phyloP scores from a whole-genome alignment of 23 red algal species.

The Gracilaria gracilis region DNA sequence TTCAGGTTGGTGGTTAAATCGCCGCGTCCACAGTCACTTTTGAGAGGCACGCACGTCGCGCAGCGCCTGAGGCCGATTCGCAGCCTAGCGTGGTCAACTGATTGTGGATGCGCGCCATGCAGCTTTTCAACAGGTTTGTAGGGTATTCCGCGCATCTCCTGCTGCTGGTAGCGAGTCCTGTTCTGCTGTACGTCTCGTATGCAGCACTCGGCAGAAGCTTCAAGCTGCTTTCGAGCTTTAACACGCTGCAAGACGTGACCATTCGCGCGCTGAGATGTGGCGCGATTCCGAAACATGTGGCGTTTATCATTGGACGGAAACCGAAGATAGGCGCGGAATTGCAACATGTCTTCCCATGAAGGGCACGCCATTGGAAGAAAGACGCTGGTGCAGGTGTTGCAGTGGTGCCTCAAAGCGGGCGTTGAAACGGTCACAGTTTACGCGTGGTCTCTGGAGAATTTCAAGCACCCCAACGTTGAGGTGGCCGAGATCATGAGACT shows the following conservation, averaged over 20 bases:
- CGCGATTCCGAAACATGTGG: constrained; percentile 83
- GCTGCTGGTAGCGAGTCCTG: neutral
- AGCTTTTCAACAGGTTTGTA: too few relatives aligned
- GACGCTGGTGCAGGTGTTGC: constrained; percentile 72
- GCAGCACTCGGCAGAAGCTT: neutral
- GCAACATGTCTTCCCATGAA: constrained; percentile 42
- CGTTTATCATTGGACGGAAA: constrained; percentile 99
- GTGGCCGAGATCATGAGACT: constrained; percentile 76
- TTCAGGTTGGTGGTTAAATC: too few relatives aligned
- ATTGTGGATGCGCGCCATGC: neutral
- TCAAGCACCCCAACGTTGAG: constrained; percentile 79
- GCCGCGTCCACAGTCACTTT: too few relatives aligned
- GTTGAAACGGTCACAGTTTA: constrained; percentile 86
- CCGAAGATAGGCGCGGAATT: constrained; percentile 86
- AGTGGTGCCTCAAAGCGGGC: constrained; percentile 89
- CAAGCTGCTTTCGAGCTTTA: constrained; percentile 1
- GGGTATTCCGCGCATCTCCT: neutral
- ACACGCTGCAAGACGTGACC: constrained; percentile 21
- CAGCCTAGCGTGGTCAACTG: too few relatives aligned
- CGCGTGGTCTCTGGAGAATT: constrained; percentile 97
- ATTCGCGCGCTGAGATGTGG: constrained; percentile 46
- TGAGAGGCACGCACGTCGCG: too few relatives aligned
- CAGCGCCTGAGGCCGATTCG: too few relatives aligned
- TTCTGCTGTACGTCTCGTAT: neutral
- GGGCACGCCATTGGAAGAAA: constrained; percentile 82